Base-by-base conservation (phyloP, 1,139 yeast genomes). In the Geotrichum candidum region DNA sequence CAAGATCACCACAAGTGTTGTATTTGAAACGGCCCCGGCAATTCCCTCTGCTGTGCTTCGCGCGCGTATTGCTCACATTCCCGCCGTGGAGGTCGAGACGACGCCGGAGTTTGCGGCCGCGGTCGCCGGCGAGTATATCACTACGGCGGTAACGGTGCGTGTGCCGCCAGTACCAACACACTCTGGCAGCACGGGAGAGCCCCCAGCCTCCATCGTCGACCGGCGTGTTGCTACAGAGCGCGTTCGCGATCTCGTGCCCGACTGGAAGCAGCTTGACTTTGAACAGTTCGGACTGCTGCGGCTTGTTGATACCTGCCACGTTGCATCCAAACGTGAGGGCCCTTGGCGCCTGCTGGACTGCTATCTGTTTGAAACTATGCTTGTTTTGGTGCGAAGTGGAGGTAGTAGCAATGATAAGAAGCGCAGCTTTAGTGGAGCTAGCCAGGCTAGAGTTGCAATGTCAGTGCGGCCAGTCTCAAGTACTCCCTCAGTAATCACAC, bases 311-410 rank as follows among this genome's bases (percentile, higher is more conserved):
- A 54, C 53, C 9, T 66, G 68, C 25, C 57, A 55, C 29, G 62
- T 68, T 23, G 23, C 58, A 1, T 65, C 69, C 2, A 54, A 64
- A 35, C 65, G 65, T 53, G 56, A 58, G 45, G 53, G 59, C 4
- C 54, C 61, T 7, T 67, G 70, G 70, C 66, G 66, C 53, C 56
- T 60, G 27, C 63, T 65, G 46, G 64, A 65, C 7, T 68, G 71
- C 60, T 68, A 66, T 52, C 46, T 68, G 54, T 68, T 66, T 61
- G 68, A 66, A 9, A 60, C 50, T n/a, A 63, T 66, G 53, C 59
- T 68, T 2, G 56, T 68, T 23, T 59, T 67, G 13, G 61, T 65
- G 25, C 63, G 65, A 15, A 53, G 56, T 11, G 31, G 52, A 23
- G 6, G 48, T 5, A 18, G 18, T 23, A 41, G 22, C 10, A 9